Evolutionary conservation across 352 stramenopile species (phyloP).

Genomic region (Plasmopara halstedii): DNA sequence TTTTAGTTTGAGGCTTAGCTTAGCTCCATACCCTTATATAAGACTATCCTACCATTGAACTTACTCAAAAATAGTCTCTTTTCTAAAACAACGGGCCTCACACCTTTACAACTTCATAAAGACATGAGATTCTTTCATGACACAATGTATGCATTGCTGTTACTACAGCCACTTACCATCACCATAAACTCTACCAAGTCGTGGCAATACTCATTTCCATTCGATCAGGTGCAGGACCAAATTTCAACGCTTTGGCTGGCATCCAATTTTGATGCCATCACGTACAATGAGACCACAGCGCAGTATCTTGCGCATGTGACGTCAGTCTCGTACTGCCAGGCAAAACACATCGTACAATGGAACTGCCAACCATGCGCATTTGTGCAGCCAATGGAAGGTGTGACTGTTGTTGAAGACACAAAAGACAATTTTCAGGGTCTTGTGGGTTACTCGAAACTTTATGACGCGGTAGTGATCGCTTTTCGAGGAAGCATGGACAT

Average conservation of each 20-base stretch:
- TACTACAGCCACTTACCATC: constrained; percentile 11
- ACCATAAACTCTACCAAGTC: constrained; percentile 3
- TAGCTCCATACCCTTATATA: too few relatives aligned
- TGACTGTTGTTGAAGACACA: constrained; percentile 55
- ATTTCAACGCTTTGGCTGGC: neutral
- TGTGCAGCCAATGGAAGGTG: constrained; percentile 36
- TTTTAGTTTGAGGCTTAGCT: too few relatives aligned
- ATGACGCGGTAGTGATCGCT: constrained; percentile 53
- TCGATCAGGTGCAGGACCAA: constrained; percentile 4
- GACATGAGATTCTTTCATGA: neutral
- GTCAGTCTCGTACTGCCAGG: constrained; percentile 69
- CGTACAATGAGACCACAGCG: constrained; percentile 55
- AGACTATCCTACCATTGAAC: too few relatives aligned
- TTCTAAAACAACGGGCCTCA: too few relatives aligned
- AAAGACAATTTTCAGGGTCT: constrained; percentile 76
- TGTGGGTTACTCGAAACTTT: constrained; percentile 53
- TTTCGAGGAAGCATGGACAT: constrained; percentile 82
- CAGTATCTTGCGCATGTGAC: constrained; percentile 72
- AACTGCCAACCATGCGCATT: constrained; percentile 62
- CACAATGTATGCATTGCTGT: constrained; percentile 3
- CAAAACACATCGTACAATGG: constrained; percentile 59
- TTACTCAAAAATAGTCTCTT: too few relatives aligned
- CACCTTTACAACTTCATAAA: too few relatives aligned
- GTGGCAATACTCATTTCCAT: constrained; percentile 12
- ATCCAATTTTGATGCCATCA: neutral